Conservation (phyloP, 495 filamentous ascomycete species). For the Aspergillus coremiiformis region DNA sequence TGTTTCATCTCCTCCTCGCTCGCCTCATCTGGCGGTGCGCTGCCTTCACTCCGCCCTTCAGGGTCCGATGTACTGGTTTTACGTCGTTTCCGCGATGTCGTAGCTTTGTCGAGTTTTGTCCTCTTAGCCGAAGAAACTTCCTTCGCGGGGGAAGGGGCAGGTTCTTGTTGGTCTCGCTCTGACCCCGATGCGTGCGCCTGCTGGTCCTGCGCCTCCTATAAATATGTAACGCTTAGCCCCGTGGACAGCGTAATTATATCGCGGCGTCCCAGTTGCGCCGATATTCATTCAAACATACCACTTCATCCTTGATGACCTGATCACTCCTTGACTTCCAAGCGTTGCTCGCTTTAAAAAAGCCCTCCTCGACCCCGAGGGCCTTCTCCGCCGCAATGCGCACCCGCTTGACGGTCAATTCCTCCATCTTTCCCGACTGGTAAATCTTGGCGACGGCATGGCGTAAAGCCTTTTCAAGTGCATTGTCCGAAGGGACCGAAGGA, state of each 20-base stretch:
- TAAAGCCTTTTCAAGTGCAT: slow-evolving; percentile 46
- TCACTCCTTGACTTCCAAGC: slow-evolving; percentile 81
- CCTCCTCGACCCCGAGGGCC: slow-evolving; percentile 54
- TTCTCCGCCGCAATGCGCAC: slow-evolving; percentile 63
- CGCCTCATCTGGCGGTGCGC: slow-evolving; percentile 9
- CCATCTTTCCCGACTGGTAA: slow-evolving; percentile 49
- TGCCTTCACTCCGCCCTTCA: slow-evolving; percentile 21
- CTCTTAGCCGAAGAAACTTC: slow-evolving; percentile 24
- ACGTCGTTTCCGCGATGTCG: slow-evolving; percentile 30
- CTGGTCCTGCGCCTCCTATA: slow-evolving; percentile 27
- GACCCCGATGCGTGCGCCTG: slow-evolving; percentile 9
- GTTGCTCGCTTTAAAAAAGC: slow-evolving; percentile 56
- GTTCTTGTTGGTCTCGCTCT: slow-evolving; percentile 5
- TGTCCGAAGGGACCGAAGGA: slow-evolving; percentile 23
- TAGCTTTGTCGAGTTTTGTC: slow-evolving; percentile 13
- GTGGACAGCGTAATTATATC: background rate
- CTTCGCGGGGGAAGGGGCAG: slow-evolving; percentile 13
- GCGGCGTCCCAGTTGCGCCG: background rate
- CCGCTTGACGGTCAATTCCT: slow-evolving; percentile 68
- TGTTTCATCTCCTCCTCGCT: slow-evolving; percentile 25
- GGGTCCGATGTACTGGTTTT: slow-evolving; percentile 28
- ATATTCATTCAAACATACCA: slow-evolving; percentile 45
- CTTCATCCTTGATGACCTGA: slow-evolving; percentile 57
- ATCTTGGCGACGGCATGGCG: slow-evolving; percentile 51
- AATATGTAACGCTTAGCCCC: background rate